Conservation (phyloP, 148 eudicot species). For the Nyssa sinensis region DNA sequence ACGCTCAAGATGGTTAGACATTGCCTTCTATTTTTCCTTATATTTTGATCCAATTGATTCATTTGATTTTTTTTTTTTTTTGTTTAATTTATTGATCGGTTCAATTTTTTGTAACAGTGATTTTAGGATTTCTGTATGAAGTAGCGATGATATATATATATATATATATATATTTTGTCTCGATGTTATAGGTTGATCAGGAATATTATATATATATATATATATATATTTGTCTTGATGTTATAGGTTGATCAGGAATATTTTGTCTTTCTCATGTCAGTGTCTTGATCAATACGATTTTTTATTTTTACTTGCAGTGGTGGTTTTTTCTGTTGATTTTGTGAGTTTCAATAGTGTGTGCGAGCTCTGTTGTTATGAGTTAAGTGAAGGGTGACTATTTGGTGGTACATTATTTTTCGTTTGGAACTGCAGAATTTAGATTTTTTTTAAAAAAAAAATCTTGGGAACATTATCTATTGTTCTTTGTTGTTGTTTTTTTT, state of each 20-base stretch:
- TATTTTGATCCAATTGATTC: neutral
- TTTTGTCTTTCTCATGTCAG: neutral
- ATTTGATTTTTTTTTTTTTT: neutral
- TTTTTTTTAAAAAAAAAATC: too few relatives aligned
- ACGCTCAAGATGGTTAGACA: conserved; percentile 38
- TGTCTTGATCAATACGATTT: neutral
- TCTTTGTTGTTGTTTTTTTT: neutral
- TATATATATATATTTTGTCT: neutral
- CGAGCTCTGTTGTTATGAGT: neutral
- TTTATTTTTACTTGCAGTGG: neutral
- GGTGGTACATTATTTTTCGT: neutral
- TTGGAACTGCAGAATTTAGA: neutral
- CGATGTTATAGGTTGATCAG: neutral
- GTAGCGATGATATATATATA: neutral
- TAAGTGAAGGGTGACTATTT: neutral
- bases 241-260: neutral
- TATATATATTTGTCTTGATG: neutral
- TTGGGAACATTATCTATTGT: neutral
- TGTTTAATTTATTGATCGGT: neutral
- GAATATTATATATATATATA: neutral
- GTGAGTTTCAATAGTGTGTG: neutral
- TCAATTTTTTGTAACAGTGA: neutral
- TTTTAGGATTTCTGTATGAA: neutral
- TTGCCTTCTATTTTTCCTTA: neutral
- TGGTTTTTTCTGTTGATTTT: neutral